These are phyloP conservation scores for Phlebiopsis flavidoalba DNA, from an alignment of 768 basidiomycete species.

Conservation along the genomic window DNA sequence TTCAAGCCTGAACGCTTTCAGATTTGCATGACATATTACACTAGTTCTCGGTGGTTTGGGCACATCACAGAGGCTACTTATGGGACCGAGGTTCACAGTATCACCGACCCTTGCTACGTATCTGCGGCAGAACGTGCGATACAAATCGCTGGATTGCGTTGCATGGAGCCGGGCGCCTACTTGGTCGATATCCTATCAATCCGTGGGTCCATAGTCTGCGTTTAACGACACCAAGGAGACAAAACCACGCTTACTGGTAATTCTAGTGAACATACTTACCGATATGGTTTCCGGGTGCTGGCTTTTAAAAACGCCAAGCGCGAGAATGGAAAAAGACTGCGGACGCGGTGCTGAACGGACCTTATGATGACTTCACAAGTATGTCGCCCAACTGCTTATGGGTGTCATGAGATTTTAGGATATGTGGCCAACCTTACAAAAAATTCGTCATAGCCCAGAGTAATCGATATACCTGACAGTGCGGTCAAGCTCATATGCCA, in stretches of 20 bases:
- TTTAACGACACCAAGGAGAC: no score
- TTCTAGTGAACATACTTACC: constrained; percentile 6
- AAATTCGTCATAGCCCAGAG: neutral
- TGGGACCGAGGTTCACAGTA: constrained; percentile 28
- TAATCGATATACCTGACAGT: neutral
- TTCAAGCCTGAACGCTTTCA: neutral
- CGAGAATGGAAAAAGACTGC: neutral
- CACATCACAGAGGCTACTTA: constrained; percentile 28
- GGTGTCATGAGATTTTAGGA: no score
- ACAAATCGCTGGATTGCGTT: constrained; percentile 9
- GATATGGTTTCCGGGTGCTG: constrained; percentile 4
- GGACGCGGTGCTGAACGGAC: neutral
- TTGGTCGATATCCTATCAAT: neutral
- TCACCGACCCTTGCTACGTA: constrained; percentile 29
- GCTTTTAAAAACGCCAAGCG: constrained; percentile 1
- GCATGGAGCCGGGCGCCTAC: neutral
- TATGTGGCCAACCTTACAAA: neutral
- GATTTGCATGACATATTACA: neutral
- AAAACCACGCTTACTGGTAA: no score
- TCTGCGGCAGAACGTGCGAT: constrained; percentile 22
- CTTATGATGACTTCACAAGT: neutral
- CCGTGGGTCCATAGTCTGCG: neutral
- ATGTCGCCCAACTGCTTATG: no score
- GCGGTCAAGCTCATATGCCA: neutral
- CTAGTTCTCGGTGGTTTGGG: constrained; percentile 27